Evolutionary conservation across 257 asterid genomes (phyloP).

Genomic region (Solanum arcanum): DNA sequence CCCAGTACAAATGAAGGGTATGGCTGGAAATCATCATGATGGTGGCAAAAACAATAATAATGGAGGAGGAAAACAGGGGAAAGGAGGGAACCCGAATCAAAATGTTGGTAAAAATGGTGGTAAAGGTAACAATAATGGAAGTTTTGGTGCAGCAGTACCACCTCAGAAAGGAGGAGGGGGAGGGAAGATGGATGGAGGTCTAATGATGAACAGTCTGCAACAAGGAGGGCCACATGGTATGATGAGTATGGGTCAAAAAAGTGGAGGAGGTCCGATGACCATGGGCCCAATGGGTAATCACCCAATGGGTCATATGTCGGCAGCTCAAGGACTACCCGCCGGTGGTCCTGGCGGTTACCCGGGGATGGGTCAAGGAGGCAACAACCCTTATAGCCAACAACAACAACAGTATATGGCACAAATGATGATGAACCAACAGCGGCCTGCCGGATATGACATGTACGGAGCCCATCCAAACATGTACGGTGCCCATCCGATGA

Average conservation of each 20-base stretch:
- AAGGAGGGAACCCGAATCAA: conserved; percentile 18
- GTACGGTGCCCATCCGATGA: conserved; percentile 32
- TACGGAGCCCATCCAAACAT: conserved; percentile 28
- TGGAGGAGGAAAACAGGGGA: conserved; percentile 6
- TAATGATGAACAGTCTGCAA: conserved; percentile 20
- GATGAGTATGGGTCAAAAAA: conserved; percentile 15
- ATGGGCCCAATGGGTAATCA: conserved; percentile 29
- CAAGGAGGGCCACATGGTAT: conserved; percentile 29
- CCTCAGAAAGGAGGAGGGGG: conserved; percentile 28
- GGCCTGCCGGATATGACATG: conserved; percentile 29
- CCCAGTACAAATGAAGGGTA: conserved; percentile 23
- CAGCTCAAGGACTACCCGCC: conserved; percentile 43
- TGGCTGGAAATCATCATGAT: conserved; percentile 14
- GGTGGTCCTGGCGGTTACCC: conserved; percentile 22
- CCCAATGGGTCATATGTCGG: conserved; percentile 36
- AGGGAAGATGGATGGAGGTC: conserved; percentile 23
- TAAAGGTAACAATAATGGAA: conserved; percentile 13
- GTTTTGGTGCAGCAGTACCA: conserved; percentile 9
- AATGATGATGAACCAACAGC: conserved; percentile 58
- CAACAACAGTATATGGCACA: conserved; percentile 43
- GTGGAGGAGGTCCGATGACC: conserved; percentile 26
- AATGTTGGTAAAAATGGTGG: conserved; percentile 7
- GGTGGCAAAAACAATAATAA: conserved; percentile 11
- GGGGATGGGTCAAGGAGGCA: conserved; percentile 12
- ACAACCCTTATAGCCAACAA: conserved; percentile 30